Percentiles rank a stretch among this genome's conserved stretches.
Evolutionary conservation across 169 alveolate species (phyloP).

Genomic region (Plasmodium fragile): DNA sequence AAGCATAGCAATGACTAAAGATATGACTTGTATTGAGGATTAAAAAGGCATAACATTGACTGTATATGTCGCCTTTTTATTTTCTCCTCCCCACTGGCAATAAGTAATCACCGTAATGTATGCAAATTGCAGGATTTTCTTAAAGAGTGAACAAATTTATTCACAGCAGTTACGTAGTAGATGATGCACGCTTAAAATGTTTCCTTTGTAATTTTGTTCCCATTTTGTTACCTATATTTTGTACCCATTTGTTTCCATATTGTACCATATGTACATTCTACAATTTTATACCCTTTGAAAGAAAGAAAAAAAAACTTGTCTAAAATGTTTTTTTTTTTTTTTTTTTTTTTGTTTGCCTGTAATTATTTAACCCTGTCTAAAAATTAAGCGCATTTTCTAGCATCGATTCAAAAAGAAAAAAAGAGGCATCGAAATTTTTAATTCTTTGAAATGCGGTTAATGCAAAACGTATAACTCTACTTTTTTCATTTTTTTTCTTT

Average conservation of each 20-base stretch:
- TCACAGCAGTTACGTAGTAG: neutral
- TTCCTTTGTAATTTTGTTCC: neutral
- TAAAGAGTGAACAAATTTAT: neutral
- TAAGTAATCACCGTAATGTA: neutral
- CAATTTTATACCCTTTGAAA: neutral
- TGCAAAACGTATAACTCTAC: neutral
- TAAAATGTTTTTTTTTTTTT: constrained; percentile 29
- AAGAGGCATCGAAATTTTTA: neutral
- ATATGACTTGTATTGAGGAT: neutral
- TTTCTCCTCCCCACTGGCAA: neutral
- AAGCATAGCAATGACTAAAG: neutral
- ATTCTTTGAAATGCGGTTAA: neutral
- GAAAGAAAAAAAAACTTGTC: constrained; percentile 23
- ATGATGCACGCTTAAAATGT: neutral
- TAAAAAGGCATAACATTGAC: neutral
- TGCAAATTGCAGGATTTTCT: neutral
- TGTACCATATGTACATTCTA: neutral
- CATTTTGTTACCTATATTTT: neutral
- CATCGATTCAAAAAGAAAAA: neutral
- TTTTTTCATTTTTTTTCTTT: neutral
- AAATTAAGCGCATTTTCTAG: neutral
- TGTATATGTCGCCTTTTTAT: neutral
- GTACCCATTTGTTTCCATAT: neutral
- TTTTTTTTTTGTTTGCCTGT: constrained; percentile 13
- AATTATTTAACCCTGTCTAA: neutral